Percentiles rank a stretch among this genome's conserved stretches.
These are phyloP conservation scores for Cyclocybe aegerita DNA, from an alignment of 768 basidiomycete genomes.

Conservation along the genomic window DNA sequence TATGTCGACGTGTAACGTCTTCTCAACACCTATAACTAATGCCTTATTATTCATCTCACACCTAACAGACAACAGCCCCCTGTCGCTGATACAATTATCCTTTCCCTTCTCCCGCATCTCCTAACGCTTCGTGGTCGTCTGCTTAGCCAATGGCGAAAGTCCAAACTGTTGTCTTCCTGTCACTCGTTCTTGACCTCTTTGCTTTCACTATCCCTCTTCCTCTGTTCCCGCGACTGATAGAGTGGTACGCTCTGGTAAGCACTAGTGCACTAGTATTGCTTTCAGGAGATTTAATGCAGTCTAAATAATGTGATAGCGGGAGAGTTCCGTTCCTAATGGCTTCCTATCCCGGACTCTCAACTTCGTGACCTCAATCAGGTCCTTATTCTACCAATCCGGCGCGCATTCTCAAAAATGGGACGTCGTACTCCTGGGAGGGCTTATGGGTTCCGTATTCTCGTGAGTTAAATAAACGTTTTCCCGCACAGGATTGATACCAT, in stretches of 20 bases:
- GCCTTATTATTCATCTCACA: background rate
- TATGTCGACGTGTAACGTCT: conserved; percentile 12
- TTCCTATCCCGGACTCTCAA: conserved; percentile 72
- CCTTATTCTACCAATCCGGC: conserved; percentile 59
- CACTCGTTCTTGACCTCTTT: conserved; percentile 85
- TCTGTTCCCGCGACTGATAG: conserved; percentile 94
- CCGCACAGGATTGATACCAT: conserved; percentile 18
- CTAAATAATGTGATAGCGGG: conserved; percentile 46
- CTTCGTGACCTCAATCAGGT: conserved; percentile 65
- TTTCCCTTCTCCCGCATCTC: background rate
- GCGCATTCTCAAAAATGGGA: conserved; percentile 83
- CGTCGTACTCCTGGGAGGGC: conserved; percentile 90
- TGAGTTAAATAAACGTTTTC: conserved; percentile 38
- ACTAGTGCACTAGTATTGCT: background rate
- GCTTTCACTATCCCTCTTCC: conserved; percentile 96
- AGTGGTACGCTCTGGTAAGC: conserved; percentile 82
- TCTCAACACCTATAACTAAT: conserved; percentile 8
- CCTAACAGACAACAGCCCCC: background rate
- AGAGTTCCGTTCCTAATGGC: conserved; percentile 66
- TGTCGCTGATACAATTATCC: background rate
- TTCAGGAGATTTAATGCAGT: background rate
- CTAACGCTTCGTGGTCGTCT: conserved; percentile 1
- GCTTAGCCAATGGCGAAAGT: conserved; percentile 54
- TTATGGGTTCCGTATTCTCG: conserved; percentile 95
- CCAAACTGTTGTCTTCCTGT: conserved; percentile 84